phyloP scores from a whole-genome alignment of 352 stramenopile genomes.

The Phytophthora podocarpi region DNA sequence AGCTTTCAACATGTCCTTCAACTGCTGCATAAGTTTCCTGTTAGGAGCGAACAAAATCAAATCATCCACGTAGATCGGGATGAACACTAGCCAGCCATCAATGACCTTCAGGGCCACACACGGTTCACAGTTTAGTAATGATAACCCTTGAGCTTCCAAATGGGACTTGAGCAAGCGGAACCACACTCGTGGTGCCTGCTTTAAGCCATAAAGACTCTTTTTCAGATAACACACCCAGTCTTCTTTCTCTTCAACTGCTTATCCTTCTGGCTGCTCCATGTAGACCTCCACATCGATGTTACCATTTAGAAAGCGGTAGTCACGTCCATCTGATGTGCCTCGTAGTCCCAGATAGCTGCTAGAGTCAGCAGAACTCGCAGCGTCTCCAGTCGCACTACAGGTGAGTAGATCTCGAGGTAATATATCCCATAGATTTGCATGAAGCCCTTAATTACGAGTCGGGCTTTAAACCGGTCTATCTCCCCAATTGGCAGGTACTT shows the following conservation, averaged over 20 bases:
- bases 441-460: conserved; percentile 1
- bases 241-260: neutral
- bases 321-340: conserved; percentile 10
- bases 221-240: neutral
- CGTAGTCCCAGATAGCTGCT: neutral
- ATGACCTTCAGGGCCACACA: too few relatives aligned
- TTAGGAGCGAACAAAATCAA: too few relatives aligned
- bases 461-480: conserved; percentile 1
- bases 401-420: neutral
- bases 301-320: neutral
- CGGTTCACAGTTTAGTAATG: too few relatives aligned
- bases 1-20: too few relatives aligned
- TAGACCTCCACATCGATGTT: neutral
- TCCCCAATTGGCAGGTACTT: neutral
- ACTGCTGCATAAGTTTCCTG: too few relatives aligned
- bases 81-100: too few relatives aligned
- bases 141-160: too few relatives aligned
- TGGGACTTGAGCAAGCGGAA: too few relatives aligned
- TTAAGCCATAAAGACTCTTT: neutral
- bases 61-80: too few relatives aligned
- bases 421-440: conserved; percentile 3
- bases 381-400: conserved; percentile 1
- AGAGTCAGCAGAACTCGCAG: conserved; percentile 4
- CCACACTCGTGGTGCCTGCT: neutral
- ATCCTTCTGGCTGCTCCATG: neutral